Base-by-base conservation (phyloP, 176 grass and related monocot genomes). In the Phoenix roebelenii region DNA sequence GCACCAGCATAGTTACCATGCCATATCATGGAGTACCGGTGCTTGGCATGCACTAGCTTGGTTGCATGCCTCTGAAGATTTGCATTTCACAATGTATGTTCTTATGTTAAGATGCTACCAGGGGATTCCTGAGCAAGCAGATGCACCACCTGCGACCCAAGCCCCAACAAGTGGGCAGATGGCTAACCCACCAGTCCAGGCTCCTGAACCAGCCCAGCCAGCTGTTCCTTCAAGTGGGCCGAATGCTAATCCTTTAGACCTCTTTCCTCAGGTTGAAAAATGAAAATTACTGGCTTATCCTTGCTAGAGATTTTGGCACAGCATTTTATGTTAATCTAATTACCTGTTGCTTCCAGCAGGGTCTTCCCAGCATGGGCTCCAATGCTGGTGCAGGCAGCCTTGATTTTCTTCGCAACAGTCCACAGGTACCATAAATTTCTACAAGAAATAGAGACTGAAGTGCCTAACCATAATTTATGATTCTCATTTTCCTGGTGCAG, bases 111-210 rank as follows among this genome's bases (percentile, higher is more conserved):
- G 78, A 7, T 55, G 10, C 28, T 77, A 61, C 24, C 55, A 95
- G 90, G 90, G 86, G 72, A 95, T 95, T 76, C 90, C 90, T 69
- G 90, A 95, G 51, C 80, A 64, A 61, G 67, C 39, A 23, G 90
- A 89, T 65, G 74, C 68, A 18, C 74, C 83, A 24, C 73, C 85
- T 50, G 85, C 84, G 50, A 67, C 83, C 74, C 76, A 57, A 66
- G 71, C 60, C 53, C 80, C 83, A 72, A 66, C 71, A 63, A 51
- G 69, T 72, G 83, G 35, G 30, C 85, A 83, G 72, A 76, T 68
- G 61, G 65, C 64, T 75, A 77, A 62, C 69, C 73, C 63, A 73
- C 76, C 72, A 55, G 14, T 72, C 63, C 74, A 58, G 60, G 71
- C 75, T 72, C 59, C 65, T 61, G 49, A 70, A 50, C 52, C 61